Conservation (phyloP, 2,329 filamentous ascomycete genomes). For the Colletotrichum higginsianum region DNA sequence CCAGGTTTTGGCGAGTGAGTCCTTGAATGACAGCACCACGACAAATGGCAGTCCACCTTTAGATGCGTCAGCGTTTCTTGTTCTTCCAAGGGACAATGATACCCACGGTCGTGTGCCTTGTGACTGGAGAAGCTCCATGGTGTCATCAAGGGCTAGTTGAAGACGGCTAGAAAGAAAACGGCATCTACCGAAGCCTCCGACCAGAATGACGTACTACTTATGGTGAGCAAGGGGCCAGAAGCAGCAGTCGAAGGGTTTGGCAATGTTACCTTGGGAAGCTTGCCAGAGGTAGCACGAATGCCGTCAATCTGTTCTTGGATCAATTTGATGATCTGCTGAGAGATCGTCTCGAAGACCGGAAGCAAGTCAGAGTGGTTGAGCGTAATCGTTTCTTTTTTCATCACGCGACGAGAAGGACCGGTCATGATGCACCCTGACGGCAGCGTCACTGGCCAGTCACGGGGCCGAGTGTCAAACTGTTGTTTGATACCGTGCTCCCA, state of each 20-base stretch:
- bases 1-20: conserved; percentile 9
- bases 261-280: conserved; percentile 47
- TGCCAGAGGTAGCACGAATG: conserved; percentile 37
- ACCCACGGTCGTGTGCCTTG: conserved; percentile 53
- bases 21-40: conserved; percentile 52
- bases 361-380: conserved; percentile 43
- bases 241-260: no score
- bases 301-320: conserved; percentile 46
- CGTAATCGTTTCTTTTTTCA: conserved; percentile 8
- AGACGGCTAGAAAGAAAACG: conserved; percentile 49
- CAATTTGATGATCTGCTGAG: conserved; percentile 44
- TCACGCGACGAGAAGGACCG: neutral
- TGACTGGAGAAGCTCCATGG: conserved; percentile 50
- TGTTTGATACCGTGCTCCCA: conserved; percentile 49
- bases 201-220: conserved; percentile 55
- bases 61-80: conserved; percentile 41
- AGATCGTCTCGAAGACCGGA: conserved; percentile 45
- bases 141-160: rapidly evolving
- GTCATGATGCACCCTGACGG: conserved; percentile 30
- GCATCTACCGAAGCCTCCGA: conserved; percentile 56
- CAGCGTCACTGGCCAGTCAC: conserved; percentile 41
- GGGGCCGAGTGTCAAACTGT: conserved; percentile 39
- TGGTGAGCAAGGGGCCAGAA: neutral
- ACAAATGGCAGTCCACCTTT: conserved; percentile 51
- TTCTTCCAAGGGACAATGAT: neutral